These are phyloP conservation scores for Pestalotiopsis sp. DNA, from an alignment of 2,329 filamentous ascomycete genomes.

Conservation along the genomic window DNA sequence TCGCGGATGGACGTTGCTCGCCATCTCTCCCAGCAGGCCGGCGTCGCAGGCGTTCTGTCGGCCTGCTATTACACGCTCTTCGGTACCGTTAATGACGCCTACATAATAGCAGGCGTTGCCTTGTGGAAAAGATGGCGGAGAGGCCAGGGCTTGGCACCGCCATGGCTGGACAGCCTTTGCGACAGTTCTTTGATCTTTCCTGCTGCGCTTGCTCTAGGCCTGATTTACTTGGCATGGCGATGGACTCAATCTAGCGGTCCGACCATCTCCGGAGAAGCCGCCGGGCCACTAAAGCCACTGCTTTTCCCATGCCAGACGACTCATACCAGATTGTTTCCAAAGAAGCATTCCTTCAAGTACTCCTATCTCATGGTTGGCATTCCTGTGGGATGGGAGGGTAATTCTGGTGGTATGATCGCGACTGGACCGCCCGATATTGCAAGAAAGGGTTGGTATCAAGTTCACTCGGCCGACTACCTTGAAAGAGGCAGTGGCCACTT, in stretches of 20 bases:
- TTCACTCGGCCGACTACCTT: conserved; percentile 65
- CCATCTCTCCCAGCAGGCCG: conserved; percentile 15
- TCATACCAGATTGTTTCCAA: conserved; percentile 68
- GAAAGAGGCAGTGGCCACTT: conserved; percentile 51
- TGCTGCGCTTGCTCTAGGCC: background rate
- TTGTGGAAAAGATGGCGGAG: conserved; percentile 15
- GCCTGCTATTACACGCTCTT: conserved; percentile 21
- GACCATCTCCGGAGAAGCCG: conserved; percentile 17
- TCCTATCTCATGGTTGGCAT: conserved; percentile 72
- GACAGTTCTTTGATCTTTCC: background rate
- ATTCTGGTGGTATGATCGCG: conserved; percentile 59
- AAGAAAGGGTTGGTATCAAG: conserved; percentile 54
- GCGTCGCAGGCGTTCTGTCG: conserved; percentile 17
- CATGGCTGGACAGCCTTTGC: background rate
- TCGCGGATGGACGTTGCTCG: conserved; percentile 14
- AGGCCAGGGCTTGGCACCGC: conserved; percentile 8
- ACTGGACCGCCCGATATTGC: conserved; percentile 30
- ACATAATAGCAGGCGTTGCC: conserved; percentile 17
- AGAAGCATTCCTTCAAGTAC: conserved; percentile 69
- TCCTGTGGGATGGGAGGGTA: conserved; percentile 64
- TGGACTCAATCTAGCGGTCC: background rate
- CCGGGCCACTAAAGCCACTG: conserved; percentile 43
- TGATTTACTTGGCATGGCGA: background rate
- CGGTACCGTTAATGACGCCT: conserved; percentile 20
- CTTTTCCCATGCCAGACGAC: conserved; percentile 68